Percentiles rank a stretch among this genome's conserved stretches.
Evolutionary conservation across 305 asterid species (phyloP).

Genomic region (Solanum aculeatissimum): DNA sequence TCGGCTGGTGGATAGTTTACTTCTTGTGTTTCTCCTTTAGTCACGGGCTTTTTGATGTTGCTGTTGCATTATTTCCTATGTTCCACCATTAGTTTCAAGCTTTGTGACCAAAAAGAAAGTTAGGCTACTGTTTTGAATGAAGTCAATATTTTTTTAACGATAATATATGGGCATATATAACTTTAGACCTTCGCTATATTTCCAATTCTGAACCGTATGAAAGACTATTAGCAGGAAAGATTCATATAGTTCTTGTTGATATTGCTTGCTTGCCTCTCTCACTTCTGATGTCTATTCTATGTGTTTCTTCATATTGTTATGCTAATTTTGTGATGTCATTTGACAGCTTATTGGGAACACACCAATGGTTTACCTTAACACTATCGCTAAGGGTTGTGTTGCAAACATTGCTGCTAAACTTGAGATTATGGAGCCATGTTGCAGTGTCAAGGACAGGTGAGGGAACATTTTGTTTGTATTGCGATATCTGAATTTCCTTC

Average conservation of each 20-base stretch:
- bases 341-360: constrained; percentile 91
- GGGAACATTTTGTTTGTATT: not conserved
- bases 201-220: not conserved
- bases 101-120: not conserved
- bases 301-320: not conserved
- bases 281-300: not conserved
- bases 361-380: constrained; percentile 95
- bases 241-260: not conserved
- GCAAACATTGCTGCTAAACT: constrained; percentile 95
- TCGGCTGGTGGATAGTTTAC: not conserved
- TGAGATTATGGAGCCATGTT: constrained; percentile 97
- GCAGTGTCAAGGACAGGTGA: constrained; percentile 97
- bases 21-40: not conserved
- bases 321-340: constrained; percentile 2
- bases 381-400: constrained; percentile 69
- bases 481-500: not conserved
- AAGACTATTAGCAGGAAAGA: not conserved
- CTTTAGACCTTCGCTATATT: not conserved
- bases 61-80: not conserved
- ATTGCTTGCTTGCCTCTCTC: not conserved
- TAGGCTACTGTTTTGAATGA: not conserved
- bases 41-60: not conserved
- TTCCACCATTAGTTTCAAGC: not conserved
- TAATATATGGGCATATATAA: not conserved
- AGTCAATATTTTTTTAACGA: not conserved